Evolutionary conservation across 1,284 basidiomycete genomes (phyloP), one percentile per base, ranked within the genome.

Genomic region (Schizophyllum commune): DNA sequence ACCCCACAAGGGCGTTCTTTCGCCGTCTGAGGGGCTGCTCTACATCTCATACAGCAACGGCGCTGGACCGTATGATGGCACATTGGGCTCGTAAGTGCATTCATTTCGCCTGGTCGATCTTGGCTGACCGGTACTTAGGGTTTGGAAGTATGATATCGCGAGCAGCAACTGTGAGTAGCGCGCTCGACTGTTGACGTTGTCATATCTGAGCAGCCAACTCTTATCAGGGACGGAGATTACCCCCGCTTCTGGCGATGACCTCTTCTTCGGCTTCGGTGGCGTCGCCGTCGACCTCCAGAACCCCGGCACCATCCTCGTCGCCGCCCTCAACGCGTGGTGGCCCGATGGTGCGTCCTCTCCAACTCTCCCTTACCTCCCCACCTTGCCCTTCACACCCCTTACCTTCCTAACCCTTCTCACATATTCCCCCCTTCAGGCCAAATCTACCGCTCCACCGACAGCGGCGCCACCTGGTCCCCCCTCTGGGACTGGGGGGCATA

Each of bases 291-390:
- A 88, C 65, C 62, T 79, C 4, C 81, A 84, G 64, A 79, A 74
- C 57, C 83, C 84, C 17, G 85, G 85, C 1, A 86, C 82, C 4
- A 71, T 87, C 64, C 86, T 87, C 85, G 84, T 85, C 7, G 84
- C 85, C 51, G 82, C 84, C 0, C 76, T 86, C 51, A 86, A 86
- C 67, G 80, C 79, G 17, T 83, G 82, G 81, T 80, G 74, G 22
- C 53, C 39, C 17, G 39, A 47, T 17, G 39, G 39, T 47, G 17
- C 56, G 33, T 56, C 20, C 33, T 52, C 20, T 6, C 52, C n/a
- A 17, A 33, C 1, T 34, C 8, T 19, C 8, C 19, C 5, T 5
- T 27, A 27, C 27, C 27, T 27, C 27, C 2, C 27, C 2, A 27
- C 5, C 27, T 5, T 27, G n/a, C n/a, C n/a, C 27, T 5, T 27